Evolutionary conservation across 495 filamentous ascomycete genomes (phyloP), one percentile per base, ranked within the genome.

Genomic region (Melanomma pulvis-pyrius): DNA sequence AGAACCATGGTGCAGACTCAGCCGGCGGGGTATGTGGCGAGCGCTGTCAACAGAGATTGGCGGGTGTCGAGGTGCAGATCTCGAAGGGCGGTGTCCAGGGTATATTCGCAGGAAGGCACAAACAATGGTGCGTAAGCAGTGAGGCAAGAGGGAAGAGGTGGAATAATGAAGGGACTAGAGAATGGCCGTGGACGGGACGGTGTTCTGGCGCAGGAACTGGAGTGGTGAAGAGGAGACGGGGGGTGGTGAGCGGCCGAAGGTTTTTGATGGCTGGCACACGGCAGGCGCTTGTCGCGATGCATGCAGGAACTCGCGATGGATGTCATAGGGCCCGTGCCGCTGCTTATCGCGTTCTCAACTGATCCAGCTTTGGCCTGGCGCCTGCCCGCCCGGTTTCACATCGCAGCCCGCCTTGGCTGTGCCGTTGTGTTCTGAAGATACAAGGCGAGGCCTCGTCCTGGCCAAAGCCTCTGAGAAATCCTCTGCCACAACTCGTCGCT

Each of bases 1-100:
- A 93, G 82, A 66, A 96, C 92, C 93, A 98, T 97, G 64, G 36
- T 51, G 50, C 41, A 46, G 8, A 32, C 29, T 61, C 47, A 61
- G 55, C 39, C 30, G 22, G 48, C 13, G 54, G 12, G 12, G 48
- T 13, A 11, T 32, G 32, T 0, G 19, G 48, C 19, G 34, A 7
- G 22, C 7, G 39, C 28, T 56, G 28, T 41, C 39, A 49, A 41
- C 29, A 17, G 34, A 25, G 15, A 26, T 13, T 21, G 57, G 30
- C 15, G 25, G 63, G 12, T 2, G 13, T 26, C 8, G 34, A 47
- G 50, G 22, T 46, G 49, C 25, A 36, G 15, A 19, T 7, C 39
- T 6, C 9, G 13, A 19, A 36, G 41, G 57, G 47, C 55, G 55
- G 49, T 32, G 63, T 59, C 41, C 25, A 59, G 46, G 34, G 26